Conservation (phyloP, 805 yeast genomes). For the Yarrowia yakushimensis region DNA sequence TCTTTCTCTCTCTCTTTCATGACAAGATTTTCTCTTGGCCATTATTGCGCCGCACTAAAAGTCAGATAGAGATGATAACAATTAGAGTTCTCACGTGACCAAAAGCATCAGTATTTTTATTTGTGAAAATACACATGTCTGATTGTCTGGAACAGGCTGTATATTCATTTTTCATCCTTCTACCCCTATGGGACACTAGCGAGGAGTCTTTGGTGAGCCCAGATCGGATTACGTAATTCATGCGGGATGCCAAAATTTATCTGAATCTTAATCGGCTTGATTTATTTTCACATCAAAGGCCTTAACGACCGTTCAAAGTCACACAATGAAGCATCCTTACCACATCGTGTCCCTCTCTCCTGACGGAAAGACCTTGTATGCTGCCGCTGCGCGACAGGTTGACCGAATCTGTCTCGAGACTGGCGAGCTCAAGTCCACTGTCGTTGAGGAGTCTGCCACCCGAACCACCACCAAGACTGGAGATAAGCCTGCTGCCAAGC, state of each 20-base stretch:
- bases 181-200: not conserved
- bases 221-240: conserved; percentile 3
- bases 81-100: conserved; percentile 14
- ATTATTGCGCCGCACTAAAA: conserved; percentile 16
- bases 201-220: not conserved
- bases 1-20: too few relatives aligned
- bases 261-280: not conserved
- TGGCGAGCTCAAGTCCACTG: conserved; percentile 24
- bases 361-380: conserved; percentile 18
- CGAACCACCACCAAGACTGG: conserved; percentile 3
- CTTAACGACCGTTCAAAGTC: not conserved
- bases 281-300: not conserved
- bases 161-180: not conserved
- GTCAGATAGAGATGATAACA: conserved; percentile 16
- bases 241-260: conserved; percentile 9
- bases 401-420: conserved; percentile 21
- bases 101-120: not conserved
- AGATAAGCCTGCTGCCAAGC: not conserved
- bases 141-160: not conserved
- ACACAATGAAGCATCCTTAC: conserved; percentile 24
- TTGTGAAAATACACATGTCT: not conserved
- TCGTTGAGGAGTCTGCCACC: not conserved
- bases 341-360: conserved; percentile 11
- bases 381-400: conserved; percentile 25
- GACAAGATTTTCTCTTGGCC: not conserved